Evolutionary conservation across 108 stramenopile genomes (phyloP).

Genomic region (Nitzschia sp.): DNA sequence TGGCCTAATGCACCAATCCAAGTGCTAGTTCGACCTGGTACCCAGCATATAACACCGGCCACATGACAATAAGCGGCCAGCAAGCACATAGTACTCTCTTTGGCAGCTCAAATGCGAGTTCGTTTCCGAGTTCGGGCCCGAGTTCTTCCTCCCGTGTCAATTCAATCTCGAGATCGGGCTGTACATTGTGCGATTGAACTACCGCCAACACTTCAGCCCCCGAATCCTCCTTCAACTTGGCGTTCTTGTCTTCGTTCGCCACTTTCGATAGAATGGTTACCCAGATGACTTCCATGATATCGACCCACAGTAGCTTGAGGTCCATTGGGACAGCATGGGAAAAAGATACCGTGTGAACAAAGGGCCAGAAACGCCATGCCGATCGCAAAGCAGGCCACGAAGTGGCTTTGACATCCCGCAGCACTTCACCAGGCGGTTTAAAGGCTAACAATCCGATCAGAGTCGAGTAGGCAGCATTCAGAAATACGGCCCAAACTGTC

Average conservation of each 20-base stretch:
- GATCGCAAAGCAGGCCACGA: conserved; percentile 70
- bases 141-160: conserved; percentile 16
- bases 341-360: conserved; percentile 83
- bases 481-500: conserved; percentile 24
- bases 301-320: conserved; percentile 85
- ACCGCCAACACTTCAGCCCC: conserved; percentile 2
- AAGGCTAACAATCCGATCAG: conserved; percentile 64
- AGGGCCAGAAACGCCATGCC: conserved; percentile 88
- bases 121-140: neutral
- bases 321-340: conserved; percentile 70
- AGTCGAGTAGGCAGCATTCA: conserved; percentile 22
- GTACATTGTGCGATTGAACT: neutral
- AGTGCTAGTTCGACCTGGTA: conserved; percentile 13
- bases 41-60: conserved; percentile 27
- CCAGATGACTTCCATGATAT: conserved; percentile 88
- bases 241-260: conserved; percentile 34
- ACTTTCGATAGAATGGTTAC: conserved; percentile 78
- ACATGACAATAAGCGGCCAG: conserved; percentile 30
- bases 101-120: conserved; percentile 9
- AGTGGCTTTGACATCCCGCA: conserved; percentile 67
- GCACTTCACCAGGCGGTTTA: conserved; percentile 45
- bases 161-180: conserved; percentile 21
- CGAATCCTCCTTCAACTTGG: conserved; percentile 7
- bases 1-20: neutral
- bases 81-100: neutral